These are phyloP conservation scores for Hemileccinum rubropunctum DNA, from an alignment of 768 basidiomycete species.

Conservation along the genomic window DNA sequence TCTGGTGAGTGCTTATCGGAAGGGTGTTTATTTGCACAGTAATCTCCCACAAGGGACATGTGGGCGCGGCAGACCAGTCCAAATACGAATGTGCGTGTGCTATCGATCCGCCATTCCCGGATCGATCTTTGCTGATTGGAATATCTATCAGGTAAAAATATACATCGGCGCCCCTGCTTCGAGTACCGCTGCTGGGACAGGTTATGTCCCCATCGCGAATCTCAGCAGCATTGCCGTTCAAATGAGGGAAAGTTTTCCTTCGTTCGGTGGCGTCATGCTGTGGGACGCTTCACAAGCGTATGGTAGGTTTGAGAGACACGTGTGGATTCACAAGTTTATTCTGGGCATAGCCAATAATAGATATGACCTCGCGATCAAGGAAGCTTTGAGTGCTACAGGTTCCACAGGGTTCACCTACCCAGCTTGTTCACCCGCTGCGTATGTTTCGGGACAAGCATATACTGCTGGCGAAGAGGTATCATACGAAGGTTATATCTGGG, in stretches of 20 bases:
- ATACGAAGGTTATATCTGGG: constrained; percentile 62
- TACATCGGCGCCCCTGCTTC: constrained; percentile 44
- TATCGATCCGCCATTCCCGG: background rate
- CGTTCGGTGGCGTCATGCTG: constrained; percentile 44
- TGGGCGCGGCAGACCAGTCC: constrained; percentile 42
- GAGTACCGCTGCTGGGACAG: constrained; percentile 39
- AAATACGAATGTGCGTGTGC: constrained; percentile 36
- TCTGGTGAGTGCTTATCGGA: constrained; percentile 22
- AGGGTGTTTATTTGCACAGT: background rate
- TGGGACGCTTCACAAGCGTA: constrained; percentile 46
- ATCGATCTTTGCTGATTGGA: constrained; percentile 1
- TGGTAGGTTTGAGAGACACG: constrained; percentile 11
- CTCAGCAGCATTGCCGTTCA: constrained; percentile 33
- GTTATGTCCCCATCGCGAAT: constrained; percentile 34
- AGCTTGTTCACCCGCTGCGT: constrained; percentile 56
- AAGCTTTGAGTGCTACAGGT: constrained; percentile 54
- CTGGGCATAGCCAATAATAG: constrained; percentile 47
- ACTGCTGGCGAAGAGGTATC: constrained; percentile 50
- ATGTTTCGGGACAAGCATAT: constrained; percentile 47
- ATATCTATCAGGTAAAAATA: constrained; percentile 33
- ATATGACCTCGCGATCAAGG: constrained; percentile 61
- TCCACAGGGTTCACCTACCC: constrained; percentile 70
- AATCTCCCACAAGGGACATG: constrained; percentile 37
- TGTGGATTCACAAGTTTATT: constrained; percentile 3
- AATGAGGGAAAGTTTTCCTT: constrained; percentile 39